Percentiles rank a stretch among this genome's conserved stretches.
Conservation (phyloP, 2,329 filamentous ascomycete species). For the Helicocarpus griseus region DNA sequence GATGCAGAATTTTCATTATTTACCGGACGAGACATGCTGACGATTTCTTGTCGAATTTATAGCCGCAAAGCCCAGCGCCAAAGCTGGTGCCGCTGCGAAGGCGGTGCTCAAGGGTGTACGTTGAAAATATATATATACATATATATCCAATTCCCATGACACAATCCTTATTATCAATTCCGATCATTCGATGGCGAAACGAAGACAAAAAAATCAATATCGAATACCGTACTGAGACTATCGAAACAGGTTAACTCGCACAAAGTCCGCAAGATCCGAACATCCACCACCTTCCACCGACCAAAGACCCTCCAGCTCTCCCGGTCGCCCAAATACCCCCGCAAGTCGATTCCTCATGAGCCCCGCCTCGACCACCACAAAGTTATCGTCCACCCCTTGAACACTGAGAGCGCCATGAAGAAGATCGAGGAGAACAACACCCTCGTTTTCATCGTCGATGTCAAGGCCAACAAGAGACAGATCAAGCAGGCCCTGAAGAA, state of each 20-base stretch:
- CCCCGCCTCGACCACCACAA: slow-evolving; percentile 95
- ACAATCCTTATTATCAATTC: neutral
- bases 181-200: neutral
- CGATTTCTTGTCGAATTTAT: slow-evolving; percentile 11
- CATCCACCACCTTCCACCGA: slow-evolving; percentile 89
- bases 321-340: slow-evolving; percentile 88
- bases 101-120: slow-evolving; percentile 92
- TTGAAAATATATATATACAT: slow-evolving; percentile 20
- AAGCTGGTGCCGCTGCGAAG: slow-evolving; percentile 91
- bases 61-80: slow-evolving; percentile 53
- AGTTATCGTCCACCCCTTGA: slow-evolving; percentile 94
- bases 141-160: neutral
- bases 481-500: slow-evolving; percentile 98
- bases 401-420: slow-evolving; percentile 99
- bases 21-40: slow-evolving; percentile 19
- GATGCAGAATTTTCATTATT: neutral
- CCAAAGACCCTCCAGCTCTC: slow-evolving; percentile 93
- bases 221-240: neutral
- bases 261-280: slow-evolving; percentile 88
- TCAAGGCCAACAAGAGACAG: slow-evolving; percentile 99
- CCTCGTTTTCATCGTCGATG: slow-evolving; percentile 90
- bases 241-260: slow-evolving; percentile 54
- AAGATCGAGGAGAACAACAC: slow-evolving; percentile 99
- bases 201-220: neutral
- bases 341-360: slow-evolving; percentile 83